A percentile compares a stretch with the other conserved stretches of the same genome.
Conservation (phyloP, 2,329 filamentous ascomycete genomes). For the Aspergillus arachidicola region DNA sequence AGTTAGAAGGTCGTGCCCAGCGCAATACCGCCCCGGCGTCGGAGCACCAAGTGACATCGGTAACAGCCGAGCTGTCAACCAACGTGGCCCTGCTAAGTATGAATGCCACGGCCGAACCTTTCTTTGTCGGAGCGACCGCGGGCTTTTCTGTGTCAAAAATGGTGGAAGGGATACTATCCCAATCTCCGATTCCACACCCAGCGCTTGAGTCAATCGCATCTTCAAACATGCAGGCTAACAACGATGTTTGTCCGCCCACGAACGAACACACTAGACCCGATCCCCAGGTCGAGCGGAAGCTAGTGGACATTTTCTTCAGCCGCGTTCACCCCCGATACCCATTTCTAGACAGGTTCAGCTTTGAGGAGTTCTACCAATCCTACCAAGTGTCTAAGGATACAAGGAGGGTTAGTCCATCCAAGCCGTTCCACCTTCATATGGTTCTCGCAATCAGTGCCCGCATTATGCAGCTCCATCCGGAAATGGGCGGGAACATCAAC, state of each 20-base stretch:
- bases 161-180: background rate
- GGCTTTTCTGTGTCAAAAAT: background rate
- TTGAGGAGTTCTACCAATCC: background rate
- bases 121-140: background rate
- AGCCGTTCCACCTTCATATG: background rate
- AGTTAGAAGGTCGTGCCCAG: background rate
- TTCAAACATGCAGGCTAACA: background rate
- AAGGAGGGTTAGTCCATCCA: no score
- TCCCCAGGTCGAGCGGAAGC: background rate
- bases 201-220: background rate
- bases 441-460: background rate
- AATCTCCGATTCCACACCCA: background rate
- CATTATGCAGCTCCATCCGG: background rate
- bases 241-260: background rate
- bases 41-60: background rate
- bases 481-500: background rate
- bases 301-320: background rate
- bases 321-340: background rate
- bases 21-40: background rate
- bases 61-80: background rate
- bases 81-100: background rate
- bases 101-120: background rate
- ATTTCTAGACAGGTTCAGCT: background rate
- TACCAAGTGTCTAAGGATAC: background rate
- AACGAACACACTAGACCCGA: background rate